Evolutionary conservation across 345 rosid genomes (phyloP).

Genomic region (Gossypium stocksii): DNA sequence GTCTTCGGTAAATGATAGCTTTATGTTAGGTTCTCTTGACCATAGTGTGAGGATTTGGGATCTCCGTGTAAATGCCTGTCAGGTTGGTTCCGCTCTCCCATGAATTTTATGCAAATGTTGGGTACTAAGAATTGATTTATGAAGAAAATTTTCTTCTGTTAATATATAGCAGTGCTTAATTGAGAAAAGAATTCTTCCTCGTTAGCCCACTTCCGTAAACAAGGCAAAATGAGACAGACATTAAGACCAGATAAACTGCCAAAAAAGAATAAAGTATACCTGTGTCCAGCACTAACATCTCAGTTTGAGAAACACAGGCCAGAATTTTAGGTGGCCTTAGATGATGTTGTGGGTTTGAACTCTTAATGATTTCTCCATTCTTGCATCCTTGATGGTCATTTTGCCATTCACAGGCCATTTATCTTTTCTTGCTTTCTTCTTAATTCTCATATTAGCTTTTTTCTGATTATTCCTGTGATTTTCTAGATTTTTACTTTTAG

Average conservation of each 20-base stretch:
- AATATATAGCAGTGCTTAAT: background rate
- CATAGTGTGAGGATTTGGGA: conserved; percentile 95
- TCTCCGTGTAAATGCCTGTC: conserved; percentile 99
- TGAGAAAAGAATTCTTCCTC: background rate
- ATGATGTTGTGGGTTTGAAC: too few species aligned
- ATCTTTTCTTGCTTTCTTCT: too few species aligned
- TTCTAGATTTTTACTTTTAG: too few species aligned
- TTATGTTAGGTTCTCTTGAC: conserved; percentile 98
- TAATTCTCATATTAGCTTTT: too few species aligned
- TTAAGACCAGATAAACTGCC: background rate
- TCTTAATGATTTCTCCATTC: too few species aligned
- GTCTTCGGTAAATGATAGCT: conserved; percentile 95
- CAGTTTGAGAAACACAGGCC: too few species aligned
- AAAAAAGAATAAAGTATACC: too few species aligned
- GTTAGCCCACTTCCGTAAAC: background rate
- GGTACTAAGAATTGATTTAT: background rate
- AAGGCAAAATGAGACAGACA: background rate
- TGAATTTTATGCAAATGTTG: background rate
- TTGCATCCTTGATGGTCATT: too few species aligned
- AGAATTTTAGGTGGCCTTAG: too few species aligned
- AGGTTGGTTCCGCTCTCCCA: conserved; percentile 53
- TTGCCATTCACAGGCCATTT: too few species aligned
- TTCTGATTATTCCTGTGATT: too few species aligned
- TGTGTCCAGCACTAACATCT: too few species aligned
- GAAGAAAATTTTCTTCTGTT: background rate